phyloP scores from a whole-genome alignment of 257 asterid genomes.

The Linderniella brevidens region DNA sequence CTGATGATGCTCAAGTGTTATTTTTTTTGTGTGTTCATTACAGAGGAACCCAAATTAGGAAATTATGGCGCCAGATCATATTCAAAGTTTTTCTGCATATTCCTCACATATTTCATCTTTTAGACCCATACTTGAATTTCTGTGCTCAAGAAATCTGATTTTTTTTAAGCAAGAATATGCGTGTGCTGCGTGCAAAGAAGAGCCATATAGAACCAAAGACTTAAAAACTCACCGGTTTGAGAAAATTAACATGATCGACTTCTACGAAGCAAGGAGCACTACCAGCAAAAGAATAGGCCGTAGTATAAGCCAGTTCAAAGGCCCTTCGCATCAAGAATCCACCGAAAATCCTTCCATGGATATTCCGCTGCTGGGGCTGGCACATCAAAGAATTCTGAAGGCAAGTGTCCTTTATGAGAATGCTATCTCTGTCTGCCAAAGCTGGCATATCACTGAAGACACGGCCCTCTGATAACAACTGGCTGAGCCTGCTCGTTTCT shows the following conservation, averaged over 20 bases:
- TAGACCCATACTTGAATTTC: too few relatives aligned
- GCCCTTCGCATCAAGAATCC: constrained; percentile 92
- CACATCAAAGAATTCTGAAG: constrained; percentile 83
- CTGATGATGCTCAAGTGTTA: too few relatives aligned
- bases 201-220: too few relatives aligned
- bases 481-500: constrained; percentile 33
- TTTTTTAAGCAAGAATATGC: too few relatives aligned
- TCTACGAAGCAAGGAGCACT: constrained; percentile 63
- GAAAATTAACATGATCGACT: constrained; percentile 87
- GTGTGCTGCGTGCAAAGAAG: too few relatives aligned
- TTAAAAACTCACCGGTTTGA: constrained; percentile 59
- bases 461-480: constrained; percentile 61
- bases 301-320: constrained; percentile 67
- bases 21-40: too few relatives aligned
- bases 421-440: constrained; percentile 75
- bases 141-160: too few relatives aligned
- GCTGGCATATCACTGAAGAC: constrained; percentile 88
- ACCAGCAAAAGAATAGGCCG: constrained; percentile 81
- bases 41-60: too few relatives aligned
- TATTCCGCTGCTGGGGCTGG: constrained; percentile 90
- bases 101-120: too few relatives aligned
- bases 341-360: constrained; percentile 87
- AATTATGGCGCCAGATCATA: too few relatives aligned
- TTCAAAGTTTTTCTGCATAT: too few relatives aligned
- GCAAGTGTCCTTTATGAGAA: constrained; percentile 62